phyloP scores from a whole-genome alignment of 305 asterid species.

The Solanum hybrid region DNA sequence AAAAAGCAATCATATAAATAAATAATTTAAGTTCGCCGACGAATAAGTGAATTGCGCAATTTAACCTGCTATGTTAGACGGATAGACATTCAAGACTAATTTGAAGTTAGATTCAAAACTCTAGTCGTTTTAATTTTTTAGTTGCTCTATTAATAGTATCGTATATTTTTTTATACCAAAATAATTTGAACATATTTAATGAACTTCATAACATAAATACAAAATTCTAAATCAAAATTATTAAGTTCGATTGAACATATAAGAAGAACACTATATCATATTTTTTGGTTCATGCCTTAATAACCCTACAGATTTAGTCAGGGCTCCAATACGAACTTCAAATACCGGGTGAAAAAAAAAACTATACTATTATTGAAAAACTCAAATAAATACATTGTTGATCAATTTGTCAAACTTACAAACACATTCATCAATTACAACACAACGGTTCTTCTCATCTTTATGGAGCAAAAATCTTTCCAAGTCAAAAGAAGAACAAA shows the following conservation, averaged over 20 bases:
- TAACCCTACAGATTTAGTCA: neutral
- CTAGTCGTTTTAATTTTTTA: neutral
- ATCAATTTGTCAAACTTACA: slow-evolving; percentile 3
- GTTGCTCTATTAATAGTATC: neutral
- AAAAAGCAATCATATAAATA: neutral
- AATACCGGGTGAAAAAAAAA: too few relatives aligned
- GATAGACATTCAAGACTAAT: neutral
- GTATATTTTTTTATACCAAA: neutral
- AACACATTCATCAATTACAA: neutral
- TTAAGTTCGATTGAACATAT: neutral
- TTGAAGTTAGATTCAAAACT: neutral
- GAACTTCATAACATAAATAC: neutral
- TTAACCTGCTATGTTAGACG: neutral
- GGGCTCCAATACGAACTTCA: neutral
- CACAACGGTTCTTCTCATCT: slow-evolving; percentile 3
- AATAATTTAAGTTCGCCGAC: neutral
- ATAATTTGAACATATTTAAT: neutral
- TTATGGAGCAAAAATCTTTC: neutral
- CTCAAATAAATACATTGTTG: neutral
- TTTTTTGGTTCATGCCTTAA: neutral
- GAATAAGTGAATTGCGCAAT: neutral
- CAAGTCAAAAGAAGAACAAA: slow-evolving; percentile 8
- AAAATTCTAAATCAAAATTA: neutral
- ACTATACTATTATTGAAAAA: neutral
- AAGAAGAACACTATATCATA: neutral